These are phyloP conservation scores for Cyberlindnera maritima DNA, from an alignment of 805 yeast genomes.

Conservation along the genomic window DNA sequence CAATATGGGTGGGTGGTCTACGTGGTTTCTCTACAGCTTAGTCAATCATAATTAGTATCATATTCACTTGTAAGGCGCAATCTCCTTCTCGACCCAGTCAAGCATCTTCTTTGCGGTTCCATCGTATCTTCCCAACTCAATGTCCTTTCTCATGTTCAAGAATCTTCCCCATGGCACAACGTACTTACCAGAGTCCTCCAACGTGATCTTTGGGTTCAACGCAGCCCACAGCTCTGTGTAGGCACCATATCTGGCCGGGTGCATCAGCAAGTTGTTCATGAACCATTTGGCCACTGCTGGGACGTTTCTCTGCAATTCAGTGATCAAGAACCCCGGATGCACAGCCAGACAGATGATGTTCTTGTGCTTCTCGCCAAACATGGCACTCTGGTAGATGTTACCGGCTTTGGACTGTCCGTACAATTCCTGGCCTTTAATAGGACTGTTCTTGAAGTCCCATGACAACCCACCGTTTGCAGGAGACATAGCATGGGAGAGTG, in stretches of 20 bases:
- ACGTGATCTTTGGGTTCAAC: constrained; percentile 36
- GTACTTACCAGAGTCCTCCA: constrained; percentile 34
- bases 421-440: background rate
- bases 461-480: constrained; percentile 33
- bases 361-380: constrained; percentile 33
- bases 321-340: constrained; percentile 41
- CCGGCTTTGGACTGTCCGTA: constrained; percentile 46
- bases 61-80: constrained; percentile 12
- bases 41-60: no score
- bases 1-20: no score
- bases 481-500: constrained; percentile 35
- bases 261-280: constrained; percentile 3
- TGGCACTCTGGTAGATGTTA: constrained; percentile 34
- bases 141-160: constrained; percentile 36
- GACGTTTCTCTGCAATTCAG: constrained; percentile 33
- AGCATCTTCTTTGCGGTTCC: constrained; percentile 34
- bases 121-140: constrained; percentile 31
- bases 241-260: constrained; percentile 35
- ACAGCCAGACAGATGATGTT: constrained; percentile 34
- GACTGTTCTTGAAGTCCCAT: constrained; percentile 30
- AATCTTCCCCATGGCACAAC: constrained; percentile 42
- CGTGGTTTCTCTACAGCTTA: no score
- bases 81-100: constrained; percentile 33
- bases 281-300: background rate
- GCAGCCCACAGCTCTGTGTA: constrained; percentile 43